A percentile compares a stretch with the other conserved stretches of the same genome.
Conservation (phyloP, 352 stramenopile genomes). For the Phytophthora citricola region DNA sequence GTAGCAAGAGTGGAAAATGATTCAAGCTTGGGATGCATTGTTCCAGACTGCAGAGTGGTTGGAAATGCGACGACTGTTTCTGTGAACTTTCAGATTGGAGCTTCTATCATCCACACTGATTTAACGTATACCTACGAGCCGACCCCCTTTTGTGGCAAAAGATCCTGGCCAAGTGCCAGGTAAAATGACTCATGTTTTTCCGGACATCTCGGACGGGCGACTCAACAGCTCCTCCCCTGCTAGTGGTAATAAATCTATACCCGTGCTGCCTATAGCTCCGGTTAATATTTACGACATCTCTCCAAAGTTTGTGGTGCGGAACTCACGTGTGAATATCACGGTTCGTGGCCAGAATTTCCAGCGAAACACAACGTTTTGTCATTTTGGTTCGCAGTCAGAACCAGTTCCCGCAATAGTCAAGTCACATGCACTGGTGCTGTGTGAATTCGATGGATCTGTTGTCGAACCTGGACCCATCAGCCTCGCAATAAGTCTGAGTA, state of each 20-base stretch:
- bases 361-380: conserved; percentile 33
- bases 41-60: conserved; percentile 20
- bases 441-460: conserved; percentile 18
- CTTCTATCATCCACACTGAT: conserved; percentile 13
- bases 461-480: conserved; percentile 11
- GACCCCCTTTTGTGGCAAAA: conserved; percentile 5
- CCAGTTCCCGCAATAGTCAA: conserved; percentile 21
- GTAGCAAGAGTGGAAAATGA: conserved; percentile 23
- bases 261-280: not conserved
- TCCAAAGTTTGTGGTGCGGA: conserved; percentile 28
- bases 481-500: conserved; percentile 26
- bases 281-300: conserved; percentile 26
- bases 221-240: no score
- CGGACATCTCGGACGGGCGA: not conserved
- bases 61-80: conserved; percentile 9
- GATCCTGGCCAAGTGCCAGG: conserved; percentile 16
- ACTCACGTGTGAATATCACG: conserved; percentile 35
- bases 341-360: conserved; percentile 37
- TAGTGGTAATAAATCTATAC: conserved; percentile 1
- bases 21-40: conserved; percentile 28
- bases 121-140: conserved; percentile 31
- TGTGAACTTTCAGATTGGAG: conserved; percentile 25
- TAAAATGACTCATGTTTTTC: conserved; percentile 7
- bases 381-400: conserved; percentile 22
- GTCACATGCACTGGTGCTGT: conserved; percentile 25